Evolutionary conservation across 805 yeast genomes (phyloP), one percentile per base, ranked within the genome.

Genomic region (Yarrowia sp.): DNA sequence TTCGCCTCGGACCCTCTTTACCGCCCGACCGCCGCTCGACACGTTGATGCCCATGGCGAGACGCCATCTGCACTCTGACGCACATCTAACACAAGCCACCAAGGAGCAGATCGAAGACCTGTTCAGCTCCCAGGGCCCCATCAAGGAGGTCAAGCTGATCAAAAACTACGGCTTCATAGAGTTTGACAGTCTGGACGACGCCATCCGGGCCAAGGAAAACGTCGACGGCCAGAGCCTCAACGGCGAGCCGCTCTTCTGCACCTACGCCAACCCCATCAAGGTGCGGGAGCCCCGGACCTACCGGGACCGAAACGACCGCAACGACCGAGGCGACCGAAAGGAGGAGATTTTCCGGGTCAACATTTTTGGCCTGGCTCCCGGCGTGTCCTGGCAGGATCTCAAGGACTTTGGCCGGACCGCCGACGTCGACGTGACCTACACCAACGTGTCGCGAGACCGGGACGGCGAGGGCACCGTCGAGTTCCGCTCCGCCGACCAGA

Each of bases 361-460:
- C 28, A 71, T 73, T 41, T 58, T 71, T 35, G 70, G 70, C 32
- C 69, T 73, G 52, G 61, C 73, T 10, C 26, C 69, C 10, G 70
- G 70, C 24, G 67, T 69, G 44, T 68, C 73, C 41, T 73, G 76
- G 76, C 75, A 72, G 80, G 98, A 93, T 79, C 85, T 90, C 74
- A 77, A 77, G 71, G 80, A 77, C 67, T 74, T 76, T 65, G 92
- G 91, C 69, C 83, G 96, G 75, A 92, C 88, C 67, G 88, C 76
- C 51, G 78, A 73, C 51, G 78, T 77, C 46, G 77, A 75, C 58
- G 75, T 77, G 19, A 69, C 70, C 24, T 77, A 69, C 70, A 72
- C 80, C 26, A 76, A 75, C 65, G 75, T 77, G 26, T 70, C 76
- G 8, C 72, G 75, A n/a, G 65, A 59, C 56, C 71, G 76, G 9